These are phyloP conservation scores for Tetrahymena malaccensis DNA, from an alignment of 73 alveolate genomes.

Conservation along the genomic window DNA sequence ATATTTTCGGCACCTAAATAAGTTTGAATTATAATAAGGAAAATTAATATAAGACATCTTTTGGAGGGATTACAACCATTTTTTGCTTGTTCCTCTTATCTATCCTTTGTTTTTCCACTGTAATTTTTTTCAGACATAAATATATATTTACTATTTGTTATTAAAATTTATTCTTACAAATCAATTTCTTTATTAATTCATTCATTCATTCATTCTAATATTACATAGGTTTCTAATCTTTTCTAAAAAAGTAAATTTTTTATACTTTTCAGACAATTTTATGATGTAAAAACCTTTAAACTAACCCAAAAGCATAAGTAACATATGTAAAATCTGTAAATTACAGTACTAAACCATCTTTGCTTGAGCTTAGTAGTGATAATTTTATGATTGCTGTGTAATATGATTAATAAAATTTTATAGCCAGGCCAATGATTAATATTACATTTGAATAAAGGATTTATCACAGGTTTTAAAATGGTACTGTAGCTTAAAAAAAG, in stretches of 20 bases:
- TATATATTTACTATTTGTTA: not conserved
- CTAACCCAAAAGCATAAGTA: not conserved
- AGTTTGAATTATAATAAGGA: not conserved
- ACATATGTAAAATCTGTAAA: not conserved
- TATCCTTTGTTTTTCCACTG: not conserved
- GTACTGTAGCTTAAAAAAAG: not conserved
- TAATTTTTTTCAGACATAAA: not conserved
- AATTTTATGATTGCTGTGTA: not conserved
- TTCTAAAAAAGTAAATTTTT: not conserved
- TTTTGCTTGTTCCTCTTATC: not conserved
- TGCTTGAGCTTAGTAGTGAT: not conserved
- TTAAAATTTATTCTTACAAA: no score
- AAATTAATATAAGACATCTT: not conserved
- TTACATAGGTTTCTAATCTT: not conserved
- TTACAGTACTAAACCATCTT: not conserved
- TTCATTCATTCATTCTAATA: not conserved
- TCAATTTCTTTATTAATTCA: not conserved
- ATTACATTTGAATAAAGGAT: not conserved
- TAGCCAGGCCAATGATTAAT: not conserved
- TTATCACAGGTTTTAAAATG: not conserved
- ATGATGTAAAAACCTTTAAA: not conserved
- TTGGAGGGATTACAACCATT: not conserved
- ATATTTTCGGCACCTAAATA: not conserved
- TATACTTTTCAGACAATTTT: not conserved
- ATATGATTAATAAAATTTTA: not conserved